phyloP scores from a whole-genome alignment of 2,329 filamentous ascomycete species.

The Monosporascus ibericus region DNA sequence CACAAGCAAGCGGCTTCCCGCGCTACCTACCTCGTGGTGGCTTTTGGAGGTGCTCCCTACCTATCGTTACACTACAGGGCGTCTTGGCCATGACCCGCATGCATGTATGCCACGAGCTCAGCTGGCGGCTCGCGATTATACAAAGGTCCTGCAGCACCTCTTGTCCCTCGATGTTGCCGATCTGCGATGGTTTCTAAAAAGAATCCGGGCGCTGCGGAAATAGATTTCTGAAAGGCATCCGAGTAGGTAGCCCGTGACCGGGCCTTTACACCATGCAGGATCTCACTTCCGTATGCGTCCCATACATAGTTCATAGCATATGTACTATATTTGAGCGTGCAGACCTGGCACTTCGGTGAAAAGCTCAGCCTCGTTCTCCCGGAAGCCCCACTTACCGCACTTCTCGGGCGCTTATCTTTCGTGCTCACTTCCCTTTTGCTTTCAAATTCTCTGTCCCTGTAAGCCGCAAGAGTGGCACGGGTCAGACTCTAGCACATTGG shows the following conservation, averaged over 20 bases:
- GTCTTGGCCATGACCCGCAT: not conserved
- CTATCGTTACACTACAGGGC: not conserved
- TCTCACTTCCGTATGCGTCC: not conserved
- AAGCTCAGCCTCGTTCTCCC: not conserved
- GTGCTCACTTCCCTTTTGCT: not conserved
- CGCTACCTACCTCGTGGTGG: not conserved
- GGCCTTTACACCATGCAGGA: too few relatives aligned
- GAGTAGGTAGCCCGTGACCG: too few relatives aligned
- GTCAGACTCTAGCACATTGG: not conserved
- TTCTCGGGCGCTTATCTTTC: not conserved
- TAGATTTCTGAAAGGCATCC: too few relatives aligned
- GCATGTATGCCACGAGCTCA: too few relatives aligned
- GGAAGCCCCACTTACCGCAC: not conserved
- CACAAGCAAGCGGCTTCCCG: not conserved
- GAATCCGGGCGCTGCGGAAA: too few relatives aligned
- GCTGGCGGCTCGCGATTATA: too few relatives aligned
- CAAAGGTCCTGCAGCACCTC: too few relatives aligned
- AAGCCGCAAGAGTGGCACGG: not conserved
- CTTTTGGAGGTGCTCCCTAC: not conserved
- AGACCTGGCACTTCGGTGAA: not conserved
- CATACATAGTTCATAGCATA: not conserved
- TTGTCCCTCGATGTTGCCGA: too few relatives aligned
- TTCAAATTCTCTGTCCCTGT: not conserved
- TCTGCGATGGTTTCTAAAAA: too few relatives aligned
- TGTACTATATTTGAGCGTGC: not conserved